Base-by-base conservation (phyloP, 768 basidiomycete genomes). In the Agrocybe chaxingu region DNA sequence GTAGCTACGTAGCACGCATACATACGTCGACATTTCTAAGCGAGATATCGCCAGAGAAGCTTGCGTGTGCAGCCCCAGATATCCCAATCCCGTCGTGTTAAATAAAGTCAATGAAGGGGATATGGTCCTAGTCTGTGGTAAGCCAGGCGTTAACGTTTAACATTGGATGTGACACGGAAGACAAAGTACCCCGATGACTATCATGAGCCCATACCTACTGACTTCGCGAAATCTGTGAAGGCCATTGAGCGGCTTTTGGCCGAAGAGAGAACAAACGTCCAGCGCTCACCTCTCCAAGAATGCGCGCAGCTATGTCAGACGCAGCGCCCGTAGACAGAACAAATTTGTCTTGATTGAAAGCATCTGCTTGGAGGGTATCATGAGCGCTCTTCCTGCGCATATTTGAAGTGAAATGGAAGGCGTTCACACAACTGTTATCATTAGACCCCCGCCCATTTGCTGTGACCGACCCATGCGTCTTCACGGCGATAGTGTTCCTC, bases 91-190 rank as follows among this genome's bases (percentile, higher is more conserved):
- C 3, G 67, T 70, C 50, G 66, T 77, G 54, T 72, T 71, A 55
- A 64, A 77, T 71, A 55, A 64, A 77, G 31, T 78, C 76, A 5
- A 70, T 76, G 48, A 77, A 72, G 45, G 74, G 52, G 11, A 78
- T 62, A 38, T 77, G 56, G 51, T 75, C 53, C 74, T 73, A 5
- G 1, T 24, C 24, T 0, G 24, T 24, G 24, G 24, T 1, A 24
- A 24, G 24, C 24, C 3, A 24, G 5, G 24, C 24, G 5, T 24
- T 24, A 24, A 24, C 3, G 2, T 24, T 24, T 24, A 24, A 24
- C 3, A 24, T 24, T 24, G 24, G 1, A 24, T 24, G 24, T 16
- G 16, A 4, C 4, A 24, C 8, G 9, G 4, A 24, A n/a, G 29
- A 46, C 51, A 16, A 35, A 3, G 35, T 11, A 7, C 10, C n/a